A percentile compares a stretch with the other conserved stretches of the same genome.
Conservation (phyloP, 352 stramenopile species). For the Pythium volutum region DNA sequence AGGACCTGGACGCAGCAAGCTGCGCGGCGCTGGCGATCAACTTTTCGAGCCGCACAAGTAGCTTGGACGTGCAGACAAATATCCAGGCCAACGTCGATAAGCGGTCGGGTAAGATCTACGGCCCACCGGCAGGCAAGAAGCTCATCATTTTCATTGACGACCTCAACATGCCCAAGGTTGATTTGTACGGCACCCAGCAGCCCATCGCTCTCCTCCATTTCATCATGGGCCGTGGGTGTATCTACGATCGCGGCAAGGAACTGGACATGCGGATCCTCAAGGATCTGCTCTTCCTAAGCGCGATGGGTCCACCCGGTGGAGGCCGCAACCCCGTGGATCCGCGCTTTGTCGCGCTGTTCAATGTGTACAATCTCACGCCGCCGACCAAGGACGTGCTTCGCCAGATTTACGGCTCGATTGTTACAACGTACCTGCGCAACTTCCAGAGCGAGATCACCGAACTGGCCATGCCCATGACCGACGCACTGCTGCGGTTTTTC, state of each 20-base stretch:
- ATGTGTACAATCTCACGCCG: conserved; percentile 94
- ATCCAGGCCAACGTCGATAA: conserved; percentile 96
- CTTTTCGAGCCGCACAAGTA: conserved; percentile 93
- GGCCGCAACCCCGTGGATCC: conserved; percentile 94
- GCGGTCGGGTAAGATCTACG: conserved; percentile 93
- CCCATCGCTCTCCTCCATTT: conserved; percentile 94
- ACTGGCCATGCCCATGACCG: conserved; percentile 79
- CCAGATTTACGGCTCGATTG: conserved; percentile 93
- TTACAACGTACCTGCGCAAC: conserved; percentile 86
- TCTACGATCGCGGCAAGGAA: conserved; percentile 96
- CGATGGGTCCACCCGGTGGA: conserved; percentile 94
- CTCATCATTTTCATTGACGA: conserved; percentile 95
- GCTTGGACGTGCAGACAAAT: conserved; percentile 91
- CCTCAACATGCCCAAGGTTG: conserved; percentile 96
- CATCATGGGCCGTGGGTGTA: conserved; percentile 87
- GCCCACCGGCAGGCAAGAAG: conserved; percentile 91
- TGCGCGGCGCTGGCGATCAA: conserved; percentile 86
- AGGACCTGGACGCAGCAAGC: conserved; percentile 65
- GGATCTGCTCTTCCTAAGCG: conserved; percentile 92
- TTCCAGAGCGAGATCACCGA: conserved; percentile 87
- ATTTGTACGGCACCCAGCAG: conserved; percentile 95
- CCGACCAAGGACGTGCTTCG: conserved; percentile 89
- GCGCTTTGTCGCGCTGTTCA: conserved; percentile 93
- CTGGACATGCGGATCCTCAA: conserved; percentile 92
- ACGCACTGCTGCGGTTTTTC: conserved; percentile 87